phyloP scores from a whole-genome alignment of 129 eudicot genomes.

The Flaveria bidentis region DNA sequence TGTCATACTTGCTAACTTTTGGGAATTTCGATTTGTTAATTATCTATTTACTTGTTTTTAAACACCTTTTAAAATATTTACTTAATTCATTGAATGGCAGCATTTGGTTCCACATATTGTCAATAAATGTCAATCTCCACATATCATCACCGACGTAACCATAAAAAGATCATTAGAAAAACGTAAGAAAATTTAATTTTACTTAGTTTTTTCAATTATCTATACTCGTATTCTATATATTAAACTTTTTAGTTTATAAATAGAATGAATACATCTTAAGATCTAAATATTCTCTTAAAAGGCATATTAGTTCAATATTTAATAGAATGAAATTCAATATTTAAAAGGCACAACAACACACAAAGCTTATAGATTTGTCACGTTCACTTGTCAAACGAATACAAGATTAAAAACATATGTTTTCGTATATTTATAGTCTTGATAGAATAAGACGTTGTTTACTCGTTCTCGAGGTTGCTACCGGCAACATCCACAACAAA shows the following conservation, averaged over 20 bases:
- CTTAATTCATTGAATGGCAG: neutral
- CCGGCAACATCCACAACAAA: slow-evolving; percentile 96
- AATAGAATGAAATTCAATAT: neutral
- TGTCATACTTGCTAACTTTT: neutral
- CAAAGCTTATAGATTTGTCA: neutral
- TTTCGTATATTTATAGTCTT: neutral
- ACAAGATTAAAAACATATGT: slow-evolving; percentile 1
- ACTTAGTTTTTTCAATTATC: too few species aligned
- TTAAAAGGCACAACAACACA: slow-evolving; percentile 20
- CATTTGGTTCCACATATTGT: slow-evolving; percentile 1
- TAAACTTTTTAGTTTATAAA: too few species aligned
- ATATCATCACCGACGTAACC: too few species aligned
- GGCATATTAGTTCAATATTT: neutral
- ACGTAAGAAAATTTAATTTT: too few species aligned
- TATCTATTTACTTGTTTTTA: too few species aligned
- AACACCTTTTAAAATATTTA: neutral
- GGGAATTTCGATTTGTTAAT: neutral
- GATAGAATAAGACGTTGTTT: neutral
- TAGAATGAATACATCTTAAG: too few species aligned
- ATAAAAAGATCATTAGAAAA: too few species aligned
- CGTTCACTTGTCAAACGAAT: slow-evolving; percentile 15
- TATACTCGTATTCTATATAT: too few species aligned
- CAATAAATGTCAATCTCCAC: neutral
- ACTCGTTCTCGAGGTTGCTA: slow-evolving; percentile 58
- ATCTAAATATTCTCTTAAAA: too few species aligned